Base-by-base conservation (phyloP, 495 filamentous ascomycete genomes). In the Entonaema liquescens region DNA sequence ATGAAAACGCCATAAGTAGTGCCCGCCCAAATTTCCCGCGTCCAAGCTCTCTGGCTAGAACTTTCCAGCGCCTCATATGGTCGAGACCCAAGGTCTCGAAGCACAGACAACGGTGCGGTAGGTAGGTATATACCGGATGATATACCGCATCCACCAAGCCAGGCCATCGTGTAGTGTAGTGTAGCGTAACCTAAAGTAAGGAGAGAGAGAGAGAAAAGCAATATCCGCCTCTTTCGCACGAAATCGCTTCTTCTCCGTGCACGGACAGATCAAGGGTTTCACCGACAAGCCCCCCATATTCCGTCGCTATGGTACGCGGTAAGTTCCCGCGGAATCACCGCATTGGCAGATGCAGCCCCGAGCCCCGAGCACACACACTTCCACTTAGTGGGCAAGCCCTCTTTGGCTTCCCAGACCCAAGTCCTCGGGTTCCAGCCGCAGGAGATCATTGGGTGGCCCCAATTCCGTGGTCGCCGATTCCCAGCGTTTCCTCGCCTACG, bases 351-450 rank as follows among this genome's bases (percentile, higher is more conserved):
- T 47, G 42, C 49, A 53, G 49, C 49, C 49, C 23, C 31, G 31
- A 4, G 11, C 49, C 49, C 28, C 49, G 21, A 53, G 25, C 12
- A 29, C 6, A 7, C 31, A 31, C 29, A 31, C 29, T 31, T 8
- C 23, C 8, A 23, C 49, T 15, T 8, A n/a, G n/a, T n/a, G n/a
- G n/a, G n/a, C n/a, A n/a, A n/a, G n/a, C n/a, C n/a, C n/a, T n/a
- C n/a, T n/a, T 23, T n/a, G 19, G 9, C 11, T 15, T 23, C 54
- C 17, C 54, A 57, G 54, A 13, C 4, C 65, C 65, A 52, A 28
- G 53, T 23, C 15, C 38, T 52, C 59, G 65, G 65, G 59, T 62
- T 66, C 59, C n/a, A 55, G 56, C 57, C 36, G 23, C 56, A 29
- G 44, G 13, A 54, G 33, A 26, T 36, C 12, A 47, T 11, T 47